Base-by-base conservation (phyloP, 1,284 basidiomycete species). In the Cystobasidium pallidum region DNA sequence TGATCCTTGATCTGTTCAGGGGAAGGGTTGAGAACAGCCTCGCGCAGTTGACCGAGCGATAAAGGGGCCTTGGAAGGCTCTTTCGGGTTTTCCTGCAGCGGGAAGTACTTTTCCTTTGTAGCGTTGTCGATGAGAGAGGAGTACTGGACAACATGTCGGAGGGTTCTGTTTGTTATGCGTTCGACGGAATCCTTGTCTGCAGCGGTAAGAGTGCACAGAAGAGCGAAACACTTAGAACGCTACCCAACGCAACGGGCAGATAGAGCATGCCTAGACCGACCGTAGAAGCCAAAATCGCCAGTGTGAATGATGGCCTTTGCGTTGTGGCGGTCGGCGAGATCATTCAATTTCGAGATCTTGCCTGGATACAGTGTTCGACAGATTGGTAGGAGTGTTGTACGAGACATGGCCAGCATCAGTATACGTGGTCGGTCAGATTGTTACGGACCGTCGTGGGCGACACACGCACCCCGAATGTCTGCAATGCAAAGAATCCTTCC, bases 251-350 rank as follows among this genome's bases (percentile, higher is more conserved):
- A n/a, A n/a, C n/a, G n/a, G n/a, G 32, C 13, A 19, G 54, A 19
- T 24, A 11, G 7, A 36, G 21, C n/a, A 24, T n/a, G 19, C 19
- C 19, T 49, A 13, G 24, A 86, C 86, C 73, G 74, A 90, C 90
- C 90, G 82, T 96, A 96, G 83, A 99, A 97, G 72, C 96, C 96
- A 88, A 99, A 99, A 84, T 99, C 96, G 70, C 96, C 96, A 0
- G 94, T 97, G 82, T 99, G 95, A 75, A 99, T 92, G 81, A 99
- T 90, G 24, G 94, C 95, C 73, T 89, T 87, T n/a, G 92, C 93
- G 79, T 90, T 89, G 70, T 87, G 88, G 78, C 96, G 92, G 65
- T 89, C 85, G 39, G 94, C 94, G 73, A 97, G 88, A 80, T 91
- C 87, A 82, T 97, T 98, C 79, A 99, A 86, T 66, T 87, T 87